A percentile compares a stretch with the other conserved stretches of the same genome.
Evolutionary conservation across 352 stramenopile genomes (phyloP).

Genomic region (Pythium brachiatum): DNA sequence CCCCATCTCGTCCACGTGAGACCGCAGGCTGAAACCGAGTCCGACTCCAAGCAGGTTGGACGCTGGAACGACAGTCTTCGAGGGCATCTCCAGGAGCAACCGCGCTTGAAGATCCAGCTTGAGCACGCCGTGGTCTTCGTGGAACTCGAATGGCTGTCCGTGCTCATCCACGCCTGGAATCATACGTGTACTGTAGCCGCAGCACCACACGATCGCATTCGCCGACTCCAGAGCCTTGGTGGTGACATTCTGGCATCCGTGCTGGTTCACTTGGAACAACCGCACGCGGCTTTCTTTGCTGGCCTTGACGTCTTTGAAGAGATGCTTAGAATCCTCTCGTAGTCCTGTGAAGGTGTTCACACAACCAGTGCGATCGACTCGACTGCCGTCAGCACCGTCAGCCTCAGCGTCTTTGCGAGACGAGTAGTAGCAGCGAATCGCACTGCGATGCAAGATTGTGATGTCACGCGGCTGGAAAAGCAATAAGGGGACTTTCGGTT

Average conservation of each 20-base stretch:
- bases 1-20: constrained; percentile 77
- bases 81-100: constrained; percentile 30
- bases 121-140: constrained; percentile 59
- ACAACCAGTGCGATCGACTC: constrained; percentile 58
- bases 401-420: constrained; percentile 76
- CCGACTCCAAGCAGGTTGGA: constrained; percentile 61
- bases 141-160: constrained; percentile 41
- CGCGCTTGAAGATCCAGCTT: constrained; percentile 59
- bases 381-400: constrained; percentile 56
- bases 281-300: constrained; percentile 64
- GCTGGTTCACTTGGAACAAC: constrained; percentile 68
- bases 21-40: constrained; percentile 75
- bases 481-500: background rate
- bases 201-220: constrained; percentile 77
- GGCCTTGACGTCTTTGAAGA: constrained; percentile 64
- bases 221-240: constrained; percentile 68
- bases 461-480: constrained; percentile 73
- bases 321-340: constrained; percentile 74
- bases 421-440: constrained; percentile 77
- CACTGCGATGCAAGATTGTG: constrained; percentile 72
- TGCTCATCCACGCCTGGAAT: constrained; percentile 47
- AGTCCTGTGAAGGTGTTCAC: constrained; percentile 87
- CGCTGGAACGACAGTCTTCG: constrained; percentile 6
- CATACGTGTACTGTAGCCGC: constrained; percentile 74
- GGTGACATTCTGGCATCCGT: constrained; percentile 48